Evolutionary conservation across 2,329 filamentous ascomycete genomes (phyloP), one percentile per base, ranked within the genome.

Genomic region (Aspergillus uvarum): DNA sequence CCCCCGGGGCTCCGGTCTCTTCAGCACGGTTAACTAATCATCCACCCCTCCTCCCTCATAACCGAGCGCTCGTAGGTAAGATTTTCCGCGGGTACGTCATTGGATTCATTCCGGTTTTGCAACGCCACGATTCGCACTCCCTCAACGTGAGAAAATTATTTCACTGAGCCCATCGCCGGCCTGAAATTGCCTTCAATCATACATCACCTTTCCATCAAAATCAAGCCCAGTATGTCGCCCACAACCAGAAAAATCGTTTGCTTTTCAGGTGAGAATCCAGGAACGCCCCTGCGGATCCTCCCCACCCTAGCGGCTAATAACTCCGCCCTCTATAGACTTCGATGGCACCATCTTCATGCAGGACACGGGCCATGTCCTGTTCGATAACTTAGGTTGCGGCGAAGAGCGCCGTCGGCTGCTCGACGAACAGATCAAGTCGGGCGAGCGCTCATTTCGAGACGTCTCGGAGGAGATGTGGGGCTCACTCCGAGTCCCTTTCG

Each of bases 391-490:
- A 65, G 87, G 87, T 54, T 89, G 86, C 73, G 87, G 87, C 29
- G 76, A 79, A 22, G 78, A 82, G 62, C 79, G 79, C 59, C 82
- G 86, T 53, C 75, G 83, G 59, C 67, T 81, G 47, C 82, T 89
- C 54, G 87, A 89, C 60, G 77, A 83, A 60, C 85, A 89, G 67
- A 87, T 89, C 74, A 85, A 87, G 67, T 80, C 76, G 4, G 87
- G 87, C 70, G 84, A 87, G 70, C 82, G 87, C 14, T 86, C 85
- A 0, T 89, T 89, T 79, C 81, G 86, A 54, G 87, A 89, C 4
- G 86, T 87, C n/a, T 89, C 86, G 0, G 87, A 89, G 65, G 87
- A 89, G 72, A 88, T 89, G 83, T 89, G 87, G 85, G 84, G 83
- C 7, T 89, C 86, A 0, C 76, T 90, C 8, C 81, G 85, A 62